Evolutionary conservation across 805 yeast genomes (phyloP).

Genomic region (Debaryomyces castellii): DNA sequence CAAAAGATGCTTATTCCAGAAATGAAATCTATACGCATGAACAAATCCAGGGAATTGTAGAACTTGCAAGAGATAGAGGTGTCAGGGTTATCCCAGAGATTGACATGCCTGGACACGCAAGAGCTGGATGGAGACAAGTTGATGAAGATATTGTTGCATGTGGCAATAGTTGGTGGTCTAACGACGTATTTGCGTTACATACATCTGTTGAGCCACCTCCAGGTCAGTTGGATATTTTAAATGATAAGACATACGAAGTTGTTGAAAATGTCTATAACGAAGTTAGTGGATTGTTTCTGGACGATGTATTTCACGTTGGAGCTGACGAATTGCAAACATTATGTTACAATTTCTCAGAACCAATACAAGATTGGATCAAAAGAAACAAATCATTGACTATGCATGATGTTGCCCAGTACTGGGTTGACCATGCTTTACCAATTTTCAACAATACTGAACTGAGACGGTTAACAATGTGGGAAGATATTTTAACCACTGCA

Average conservation of each 20-base stretch:
- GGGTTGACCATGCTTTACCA: slow-evolving; percentile 35
- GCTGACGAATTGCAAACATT: slow-evolving; percentile 34
- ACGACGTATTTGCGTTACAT: slow-evolving; percentile 16
- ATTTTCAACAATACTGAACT: slow-evolving; percentile 22
- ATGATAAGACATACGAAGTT: slow-evolving; percentile 30
- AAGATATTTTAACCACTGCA: slow-evolving; percentile 27
- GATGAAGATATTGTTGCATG: slow-evolving; percentile 30
- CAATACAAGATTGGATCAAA: slow-evolving; percentile 26
- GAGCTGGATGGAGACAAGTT: slow-evolving; percentile 37
- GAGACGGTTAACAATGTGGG: slow-evolving; percentile 41
- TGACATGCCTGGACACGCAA: slow-evolving; percentile 43
- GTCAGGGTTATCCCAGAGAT: slow-evolving; percentile 42
- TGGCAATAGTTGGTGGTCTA: slow-evolving; percentile 22
- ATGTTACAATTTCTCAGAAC: slow-evolving; percentile 32
- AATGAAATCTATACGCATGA: slow-evolving; percentile 25
- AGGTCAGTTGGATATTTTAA: slow-evolving; percentile 38
- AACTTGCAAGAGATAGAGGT: slow-evolving; percentile 35
- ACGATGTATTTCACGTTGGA: slow-evolving; percentile 43
- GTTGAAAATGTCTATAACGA: slow-evolving; percentile 34
- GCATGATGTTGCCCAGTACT: slow-evolving; percentile 30
- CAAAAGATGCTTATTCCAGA: slow-evolving; percentile 34
- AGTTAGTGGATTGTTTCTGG: slow-evolving; percentile 27
- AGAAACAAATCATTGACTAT: slow-evolving; percentile 21
- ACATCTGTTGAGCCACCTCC: slow-evolving; percentile 40
- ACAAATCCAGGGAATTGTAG: slow-evolving; percentile 26